Conservation (phyloP, 164 flowering plant genomes). For the Sextonia rubra region DNA sequence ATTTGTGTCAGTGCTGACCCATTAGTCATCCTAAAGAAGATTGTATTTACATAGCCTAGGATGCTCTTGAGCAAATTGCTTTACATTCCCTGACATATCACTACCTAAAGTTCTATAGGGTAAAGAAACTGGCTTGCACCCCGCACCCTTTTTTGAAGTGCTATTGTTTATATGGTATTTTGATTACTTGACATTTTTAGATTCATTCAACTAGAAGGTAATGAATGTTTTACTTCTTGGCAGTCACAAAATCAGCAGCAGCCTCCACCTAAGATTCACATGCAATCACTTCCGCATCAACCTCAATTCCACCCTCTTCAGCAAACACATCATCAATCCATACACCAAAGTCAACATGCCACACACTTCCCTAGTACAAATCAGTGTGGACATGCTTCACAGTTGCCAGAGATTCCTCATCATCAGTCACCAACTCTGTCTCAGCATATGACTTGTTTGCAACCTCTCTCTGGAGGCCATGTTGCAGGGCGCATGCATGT, state of each 20-base stretch:
- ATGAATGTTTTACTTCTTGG: slow-evolving; percentile 5
- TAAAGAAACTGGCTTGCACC: not conserved
- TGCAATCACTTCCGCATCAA: slow-evolving; percentile 53
- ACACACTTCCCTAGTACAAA: slow-evolving; percentile 46
- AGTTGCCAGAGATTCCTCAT: slow-evolving; percentile 61
- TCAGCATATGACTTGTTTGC: slow-evolving; percentile 74
- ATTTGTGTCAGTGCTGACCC: not conserved
- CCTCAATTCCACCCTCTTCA: slow-evolving; percentile 68
- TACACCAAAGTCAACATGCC: slow-evolving; percentile 57
- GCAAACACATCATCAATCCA: slow-evolving; percentile 55
- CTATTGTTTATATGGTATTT: not conserved
- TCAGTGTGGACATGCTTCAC: slow-evolving; percentile 56
- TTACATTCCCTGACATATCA: not conserved
- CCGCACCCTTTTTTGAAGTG: not conserved
- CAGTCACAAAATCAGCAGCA: slow-evolving; percentile 58
- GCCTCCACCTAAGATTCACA: slow-evolving; percentile 59
- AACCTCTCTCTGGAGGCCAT: slow-evolving; percentile 61
- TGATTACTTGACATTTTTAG: not conserved
- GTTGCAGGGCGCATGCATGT: slow-evolving; percentile 71
- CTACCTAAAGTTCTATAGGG: not conserved
- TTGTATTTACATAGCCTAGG: not conserved
- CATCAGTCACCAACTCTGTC: slow-evolving; percentile 56
- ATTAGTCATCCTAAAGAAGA: too few species aligned
- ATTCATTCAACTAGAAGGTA: not conserved
- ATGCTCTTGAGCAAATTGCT: not conserved